phyloP scores from a whole-genome alignment of 1,139 yeast genomes.

The Arxiozyma heterogenica region DNA sequence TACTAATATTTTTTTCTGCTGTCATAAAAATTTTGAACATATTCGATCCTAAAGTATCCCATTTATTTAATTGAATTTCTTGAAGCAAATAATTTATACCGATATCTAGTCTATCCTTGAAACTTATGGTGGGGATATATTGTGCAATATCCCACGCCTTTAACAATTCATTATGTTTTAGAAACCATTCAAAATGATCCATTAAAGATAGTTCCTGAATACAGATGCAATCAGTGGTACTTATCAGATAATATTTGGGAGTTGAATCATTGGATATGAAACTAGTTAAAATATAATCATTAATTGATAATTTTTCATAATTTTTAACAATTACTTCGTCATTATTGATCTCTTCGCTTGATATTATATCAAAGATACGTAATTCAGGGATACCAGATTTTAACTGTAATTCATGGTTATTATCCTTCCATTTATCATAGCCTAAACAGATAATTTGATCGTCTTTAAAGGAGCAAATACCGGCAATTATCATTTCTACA shows the following conservation, averaged over 20 bases:
- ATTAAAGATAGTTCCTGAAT: conserved; percentile 58
- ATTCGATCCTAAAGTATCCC: conserved; percentile 33
- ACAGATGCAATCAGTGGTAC: conserved; percentile 74
- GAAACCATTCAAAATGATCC: conserved; percentile 69
- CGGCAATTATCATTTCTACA: conserved; percentile 57
- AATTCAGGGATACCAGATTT: conserved; percentile 54
- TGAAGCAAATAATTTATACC: conserved; percentile 58
- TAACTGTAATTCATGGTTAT: conserved; percentile 17
- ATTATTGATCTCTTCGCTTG: conserved; percentile 70
- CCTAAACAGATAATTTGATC: conserved; percentile 55
- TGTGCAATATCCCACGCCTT: conserved; percentile 76
- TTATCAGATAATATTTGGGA: conserved; percentile 54
- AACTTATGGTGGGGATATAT: conserved; percentile 37
- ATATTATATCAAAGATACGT: conserved; percentile 51
- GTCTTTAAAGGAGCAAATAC: conserved; percentile 64
- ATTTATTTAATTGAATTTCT: conserved; percentile 42
- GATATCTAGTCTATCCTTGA: conserved; percentile 43
- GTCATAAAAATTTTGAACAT: conserved; percentile 4
- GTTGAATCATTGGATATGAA: conserved; percentile 32
- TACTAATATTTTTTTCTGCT: not conserved
- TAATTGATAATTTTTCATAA: conserved; percentile 55
- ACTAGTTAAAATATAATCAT: conserved; percentile 64
- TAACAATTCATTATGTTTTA: conserved; percentile 42
- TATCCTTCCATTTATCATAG: conserved; percentile 29
- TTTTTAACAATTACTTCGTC: conserved; percentile 69